Conservation (phyloP, 306 rosid genomes). For the Acacia confusa region DNA sequence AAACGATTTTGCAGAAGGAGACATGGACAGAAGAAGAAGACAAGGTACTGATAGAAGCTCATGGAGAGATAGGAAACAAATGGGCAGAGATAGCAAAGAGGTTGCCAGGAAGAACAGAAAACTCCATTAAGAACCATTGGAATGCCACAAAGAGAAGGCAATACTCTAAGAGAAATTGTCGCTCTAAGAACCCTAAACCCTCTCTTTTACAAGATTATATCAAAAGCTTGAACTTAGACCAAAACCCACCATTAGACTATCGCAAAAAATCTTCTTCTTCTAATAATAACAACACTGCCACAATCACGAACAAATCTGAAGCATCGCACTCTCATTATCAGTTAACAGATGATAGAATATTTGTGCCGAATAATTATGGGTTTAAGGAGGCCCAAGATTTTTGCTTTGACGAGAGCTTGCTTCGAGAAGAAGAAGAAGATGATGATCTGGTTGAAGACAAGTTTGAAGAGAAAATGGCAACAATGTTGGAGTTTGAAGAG, state of each 20-base stretch:
- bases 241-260: slow-evolving; percentile 37
- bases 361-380: slow-evolving; percentile 48
- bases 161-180: slow-evolving; percentile 77
- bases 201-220: slow-evolving; percentile 84
- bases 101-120: slow-evolving; percentile 88
- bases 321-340: slow-evolving; percentile 1
- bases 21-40: slow-evolving; percentile 93
- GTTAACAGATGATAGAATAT: slow-evolving; percentile 12
- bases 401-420: slow-evolving; percentile 61
- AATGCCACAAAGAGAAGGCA: slow-evolving; percentile 95
- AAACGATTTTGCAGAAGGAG: slow-evolving; percentile 59
- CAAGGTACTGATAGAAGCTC: slow-evolving; percentile 66
- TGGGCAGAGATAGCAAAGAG: slow-evolving; percentile 98
- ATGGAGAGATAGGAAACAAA: slow-evolving; percentile 84
- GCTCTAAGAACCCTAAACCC: slow-evolving; percentile 69
- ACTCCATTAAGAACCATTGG: slow-evolving; percentile 97
- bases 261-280: slow-evolving; percentile 36
- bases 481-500: slow-evolving; percentile 39
- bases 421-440: slow-evolving; percentile 59
- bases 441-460: slow-evolving; percentile 39
- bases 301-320: not conserved
- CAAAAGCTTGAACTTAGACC: slow-evolving; percentile 72
- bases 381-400: slow-evolving; percentile 54
- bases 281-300: not conserved
- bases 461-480: slow-evolving; percentile 28